Evolutionary conservation across 495 filamentous ascomycete genomes (phyloP).

Genomic region (Penicillium daleae): DNA sequence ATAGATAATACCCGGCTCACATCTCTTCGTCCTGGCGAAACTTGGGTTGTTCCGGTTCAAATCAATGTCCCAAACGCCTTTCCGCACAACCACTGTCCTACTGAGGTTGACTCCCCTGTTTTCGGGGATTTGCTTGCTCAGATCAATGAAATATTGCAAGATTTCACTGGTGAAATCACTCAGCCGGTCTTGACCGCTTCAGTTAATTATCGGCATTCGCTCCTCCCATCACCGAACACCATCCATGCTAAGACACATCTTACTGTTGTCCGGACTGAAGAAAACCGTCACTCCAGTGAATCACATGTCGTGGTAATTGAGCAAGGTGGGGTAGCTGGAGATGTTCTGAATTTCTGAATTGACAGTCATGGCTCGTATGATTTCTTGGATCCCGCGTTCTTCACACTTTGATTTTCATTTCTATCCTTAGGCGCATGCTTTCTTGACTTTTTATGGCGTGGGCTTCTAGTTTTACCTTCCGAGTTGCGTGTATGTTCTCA

Average conservation of each 20-base stretch:
- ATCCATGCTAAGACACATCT: slow-evolving; percentile 23
- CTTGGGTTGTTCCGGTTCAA: slow-evolving; percentile 27
- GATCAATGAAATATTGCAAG: slow-evolving; percentile 25
- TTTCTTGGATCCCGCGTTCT: not conserved
- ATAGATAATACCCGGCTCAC: slow-evolving; percentile 11
- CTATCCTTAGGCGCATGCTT: not conserved
- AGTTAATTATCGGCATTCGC: slow-evolving; percentile 28
- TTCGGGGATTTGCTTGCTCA: slow-evolving; percentile 22
- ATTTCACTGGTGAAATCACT: slow-evolving; percentile 15
- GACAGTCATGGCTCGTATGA: not conserved
- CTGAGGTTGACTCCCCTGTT: slow-evolving; percentile 9
- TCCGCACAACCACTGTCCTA: not conserved
- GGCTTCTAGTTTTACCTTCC: not conserved
- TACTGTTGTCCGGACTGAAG: slow-evolving; percentile 20
- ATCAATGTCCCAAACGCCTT: slow-evolving; percentile 18
- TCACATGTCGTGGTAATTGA: not conserved
- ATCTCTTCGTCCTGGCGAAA: slow-evolving; percentile 30
- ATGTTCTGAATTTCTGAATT: not conserved
- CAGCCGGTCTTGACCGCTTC: slow-evolving; percentile 26
- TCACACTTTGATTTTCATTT: not conserved
- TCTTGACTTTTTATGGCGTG: not conserved
- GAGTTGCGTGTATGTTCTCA: not conserved
- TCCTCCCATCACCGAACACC: slow-evolving; percentile 19
- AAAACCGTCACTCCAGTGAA: not conserved
- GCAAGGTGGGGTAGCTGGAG: not conserved